These are phyloP conservation scores for Quercus phellos DNA, from an alignment of 331 rosid species.

Conservation along the genomic window DNA sequence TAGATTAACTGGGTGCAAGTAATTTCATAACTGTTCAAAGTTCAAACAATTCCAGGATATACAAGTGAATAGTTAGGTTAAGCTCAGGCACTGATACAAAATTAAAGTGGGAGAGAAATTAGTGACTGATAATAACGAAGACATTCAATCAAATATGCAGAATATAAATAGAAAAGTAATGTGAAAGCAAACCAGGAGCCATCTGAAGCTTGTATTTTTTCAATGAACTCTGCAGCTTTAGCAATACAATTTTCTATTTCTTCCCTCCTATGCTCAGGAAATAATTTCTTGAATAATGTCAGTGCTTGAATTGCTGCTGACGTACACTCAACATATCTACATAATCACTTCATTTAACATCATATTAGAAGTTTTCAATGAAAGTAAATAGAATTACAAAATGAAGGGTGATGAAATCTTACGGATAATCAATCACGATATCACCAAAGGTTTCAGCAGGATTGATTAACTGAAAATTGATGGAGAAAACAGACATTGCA, in stretches of 20 bases:
- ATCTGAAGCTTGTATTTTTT: conserved; percentile 60
- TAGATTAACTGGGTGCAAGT: background rate
- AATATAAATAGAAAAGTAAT: background rate
- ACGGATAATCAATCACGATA: conserved; percentile 90
- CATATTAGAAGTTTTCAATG: background rate
- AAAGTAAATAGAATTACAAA: background rate
- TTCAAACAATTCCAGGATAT: background rate
- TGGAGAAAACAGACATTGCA: background rate
- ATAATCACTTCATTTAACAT: background rate
- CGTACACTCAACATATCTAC: conserved; percentile 71
- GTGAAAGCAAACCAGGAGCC: conserved; percentile 72
- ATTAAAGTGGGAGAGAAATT: background rate
- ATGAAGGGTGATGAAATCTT: conserved; percentile 27
- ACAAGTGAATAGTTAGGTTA: background rate
- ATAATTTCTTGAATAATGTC: conserved; percentile 45
- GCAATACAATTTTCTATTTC: conserved; percentile 56
- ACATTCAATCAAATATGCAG: background rate
- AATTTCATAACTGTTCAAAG: background rate
- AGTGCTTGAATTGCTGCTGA: conserved; percentile 89
- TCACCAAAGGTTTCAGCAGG: conserved; percentile 97
- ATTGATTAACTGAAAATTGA: conserved; percentile 57
- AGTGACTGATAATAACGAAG: background rate
- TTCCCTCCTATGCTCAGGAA: conserved; percentile 59
- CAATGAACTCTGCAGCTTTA: conserved; percentile 52
- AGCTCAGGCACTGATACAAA: background rate